Evolutionary conservation across 805 yeast species (phyloP).

Genomic region (Suhomyces sp.): DNA sequence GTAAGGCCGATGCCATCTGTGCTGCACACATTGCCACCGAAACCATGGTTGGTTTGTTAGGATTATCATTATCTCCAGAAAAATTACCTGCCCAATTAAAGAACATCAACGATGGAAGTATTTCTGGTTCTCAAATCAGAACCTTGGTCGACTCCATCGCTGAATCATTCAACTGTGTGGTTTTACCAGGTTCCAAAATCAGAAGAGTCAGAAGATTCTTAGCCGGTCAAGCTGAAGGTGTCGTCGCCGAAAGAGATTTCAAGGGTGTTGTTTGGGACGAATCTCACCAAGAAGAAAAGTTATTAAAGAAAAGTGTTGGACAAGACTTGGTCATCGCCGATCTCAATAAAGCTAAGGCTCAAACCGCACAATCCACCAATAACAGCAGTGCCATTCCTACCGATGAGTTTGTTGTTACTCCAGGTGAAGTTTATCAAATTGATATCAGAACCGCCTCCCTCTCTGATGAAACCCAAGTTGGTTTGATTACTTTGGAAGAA

Average conservation of each 20-base stretch:
- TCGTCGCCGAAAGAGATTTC: constrained; percentile 87
- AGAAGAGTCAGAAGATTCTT: constrained; percentile 90
- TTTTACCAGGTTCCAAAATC: constrained; percentile 90
- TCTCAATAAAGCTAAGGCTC: constrained; percentile 24
- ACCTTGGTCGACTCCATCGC: constrained; percentile 83
- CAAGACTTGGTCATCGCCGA: constrained; percentile 43
- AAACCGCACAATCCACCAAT: constrained; percentile 12
- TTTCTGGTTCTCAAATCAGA: constrained; percentile 73
- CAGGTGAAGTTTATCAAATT: constrained; percentile 85
- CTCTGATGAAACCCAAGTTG: constrained; percentile 52
- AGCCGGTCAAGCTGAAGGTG: constrained; percentile 93
- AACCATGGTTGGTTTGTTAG: constrained; percentile 75
- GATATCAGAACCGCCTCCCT: constrained; percentile 81
- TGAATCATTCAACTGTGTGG: constrained; percentile 73
- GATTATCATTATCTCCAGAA: constrained; percentile 72
- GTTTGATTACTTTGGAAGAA: constrained; percentile 66
- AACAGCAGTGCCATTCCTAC: constrained; percentile 63
- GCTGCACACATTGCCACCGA: constrained; percentile 90
- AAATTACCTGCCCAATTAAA: constrained; percentile 60
- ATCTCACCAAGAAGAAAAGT: constrained; percentile 66
- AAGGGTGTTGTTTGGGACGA: constrained; percentile 92
- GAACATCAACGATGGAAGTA: constrained; percentile 31
- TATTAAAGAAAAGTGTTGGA: constrained; percentile 42
- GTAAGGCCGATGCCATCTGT: constrained; percentile 83
- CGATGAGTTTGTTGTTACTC: constrained; percentile 64